Conservation (phyloP, 2,329 filamentous ascomycete species). For the Pestalotiopsis sp. region DNA sequence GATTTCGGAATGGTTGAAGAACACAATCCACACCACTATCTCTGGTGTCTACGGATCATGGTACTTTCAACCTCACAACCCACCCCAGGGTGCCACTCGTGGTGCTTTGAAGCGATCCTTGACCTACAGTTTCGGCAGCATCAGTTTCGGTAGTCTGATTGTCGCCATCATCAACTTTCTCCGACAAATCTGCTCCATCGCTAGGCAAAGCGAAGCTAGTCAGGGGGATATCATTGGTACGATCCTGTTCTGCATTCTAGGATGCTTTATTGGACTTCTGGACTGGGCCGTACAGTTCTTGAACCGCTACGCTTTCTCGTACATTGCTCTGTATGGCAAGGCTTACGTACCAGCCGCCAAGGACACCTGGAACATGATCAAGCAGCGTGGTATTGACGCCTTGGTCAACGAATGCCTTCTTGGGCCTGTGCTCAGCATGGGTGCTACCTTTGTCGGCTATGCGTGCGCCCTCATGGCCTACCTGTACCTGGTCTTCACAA, state of each 20-base stretch:
- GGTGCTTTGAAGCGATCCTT: conserved; percentile 81
- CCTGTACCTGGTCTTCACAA: conserved; percentile 81
- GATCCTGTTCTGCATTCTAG: conserved; percentile 71
- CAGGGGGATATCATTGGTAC: conserved; percentile 70
- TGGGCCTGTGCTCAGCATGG: conserved; percentile 59
- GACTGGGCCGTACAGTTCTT: conserved; percentile 88
- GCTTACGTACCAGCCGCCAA: conserved; percentile 85
- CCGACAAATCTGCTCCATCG: conserved; percentile 80
- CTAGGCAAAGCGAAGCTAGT: conserved; percentile 63
- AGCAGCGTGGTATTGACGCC: conserved; percentile 86
- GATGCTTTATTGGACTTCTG: conserved; percentile 75
- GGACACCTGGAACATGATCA: conserved; percentile 74
- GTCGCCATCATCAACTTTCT: conserved; percentile 87
- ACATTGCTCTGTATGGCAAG: conserved; percentile 92
- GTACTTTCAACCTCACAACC: conserved; percentile 78
- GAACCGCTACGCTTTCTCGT: conserved; percentile 90
- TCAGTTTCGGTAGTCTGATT: conserved; percentile 82
- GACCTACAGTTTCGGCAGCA: conserved; percentile 91
- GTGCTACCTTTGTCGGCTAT: conserved; percentile 79
- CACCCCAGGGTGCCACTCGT: conserved; percentile 78
- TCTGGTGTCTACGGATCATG: conserved; percentile 89
- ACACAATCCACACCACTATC: conserved; percentile 85
- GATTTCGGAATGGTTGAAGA: conserved; percentile 93
- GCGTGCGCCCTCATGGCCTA: conserved; percentile 81
- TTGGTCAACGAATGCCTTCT: conserved; percentile 88